These are phyloP conservation scores for Inosperma sp. DNA, from an alignment of 768 basidiomycete genomes.

Conservation along the genomic window DNA sequence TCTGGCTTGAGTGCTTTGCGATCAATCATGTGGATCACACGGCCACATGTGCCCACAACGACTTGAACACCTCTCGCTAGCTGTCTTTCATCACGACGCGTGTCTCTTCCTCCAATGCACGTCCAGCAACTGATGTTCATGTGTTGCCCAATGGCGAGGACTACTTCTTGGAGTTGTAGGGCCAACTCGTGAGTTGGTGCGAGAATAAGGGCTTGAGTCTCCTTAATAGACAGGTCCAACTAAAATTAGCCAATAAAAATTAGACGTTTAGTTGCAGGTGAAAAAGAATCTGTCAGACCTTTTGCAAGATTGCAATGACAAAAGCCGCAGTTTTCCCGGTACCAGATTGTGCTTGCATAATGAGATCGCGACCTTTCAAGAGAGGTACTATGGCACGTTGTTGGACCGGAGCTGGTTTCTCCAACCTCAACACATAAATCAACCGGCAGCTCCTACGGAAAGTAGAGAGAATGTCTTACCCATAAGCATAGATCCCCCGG, in stretches of 20 bases:
- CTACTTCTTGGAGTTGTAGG: constrained; percentile 95
- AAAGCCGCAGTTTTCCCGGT: constrained; percentile 99
- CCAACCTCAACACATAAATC: constrained; percentile 1
- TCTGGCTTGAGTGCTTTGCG: constrained; percentile 82
- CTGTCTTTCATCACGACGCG: constrained; percentile 94
- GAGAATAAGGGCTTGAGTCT: constrained; percentile 93
- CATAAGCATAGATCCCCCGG: constrained; percentile 2
- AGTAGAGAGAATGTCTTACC: not conserved
- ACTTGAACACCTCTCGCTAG: constrained; percentile 86
- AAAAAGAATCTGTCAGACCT: constrained; percentile 22
- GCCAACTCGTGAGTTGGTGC: constrained; percentile 98
- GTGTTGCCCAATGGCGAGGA: constrained; percentile 88
- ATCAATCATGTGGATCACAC: constrained; percentile 96
- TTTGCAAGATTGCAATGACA: constrained; percentile 94
- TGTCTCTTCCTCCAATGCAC: constrained; percentile 94
- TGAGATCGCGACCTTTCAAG: constrained; percentile 90
- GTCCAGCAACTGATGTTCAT: constrained; percentile 94
- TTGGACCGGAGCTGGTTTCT: constrained; percentile 4
- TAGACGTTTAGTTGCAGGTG: not conserved
- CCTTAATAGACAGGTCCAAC: constrained; percentile 53
- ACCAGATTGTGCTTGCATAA: constrained; percentile 97
- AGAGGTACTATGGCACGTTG: not conserved
- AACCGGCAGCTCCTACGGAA: not conserved
- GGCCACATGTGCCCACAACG: constrained; percentile 93
- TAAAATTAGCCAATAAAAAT: constrained; percentile 63